Base-by-base conservation (phyloP, 768 basidiomycete species). In the Thelephora aurantiotincta region DNA sequence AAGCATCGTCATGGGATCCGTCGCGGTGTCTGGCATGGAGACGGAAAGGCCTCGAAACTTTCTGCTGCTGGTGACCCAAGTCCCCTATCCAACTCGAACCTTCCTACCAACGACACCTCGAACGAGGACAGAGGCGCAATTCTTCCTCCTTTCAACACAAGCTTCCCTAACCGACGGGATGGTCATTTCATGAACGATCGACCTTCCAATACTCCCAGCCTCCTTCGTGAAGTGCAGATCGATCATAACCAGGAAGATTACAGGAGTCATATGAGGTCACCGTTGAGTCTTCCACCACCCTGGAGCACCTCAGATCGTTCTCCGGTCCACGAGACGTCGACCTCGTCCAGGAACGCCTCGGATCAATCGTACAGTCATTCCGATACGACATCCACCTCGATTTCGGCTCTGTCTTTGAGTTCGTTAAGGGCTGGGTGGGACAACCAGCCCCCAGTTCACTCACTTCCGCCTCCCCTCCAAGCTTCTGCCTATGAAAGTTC, bases 1-100 rank as follows among this genome's bases (percentile, higher is more conserved):
- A 92, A 91, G 66, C 73, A 76, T 55, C 79, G 90, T 33, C 75
- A 83, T 52, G 77, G 77, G 50, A 85, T 93, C 51, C 73, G 77
- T 37, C 74, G 74, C 19, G 86, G 85, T 1, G 64, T 72, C 16
- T 80, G 74, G 73, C 64, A 61, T 16, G 68, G 70, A 22, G 59
- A 59, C 26, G 70, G 66, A 46, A 65, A 62, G 41, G 58, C 58
- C 46, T 38, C 44, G 38, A 52, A 47, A 33, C 41, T 49, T 23
- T 20, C 42, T 19, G 42, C 42, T 19, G 16, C 11, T 9, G 26
- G 26, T 30, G 26, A 9, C 26, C 38, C 38, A 18, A 9, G 18
- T 2, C 16, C 12, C 16, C 14, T 14, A 14, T 18, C 18, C 22
- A 14, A 14, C 22, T 41, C 38, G 18, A 41, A 22, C 22, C 38